phyloP scores from a whole-genome alignment of 1,139 yeast species.

The Scheffersomyces quercinus region DNA sequence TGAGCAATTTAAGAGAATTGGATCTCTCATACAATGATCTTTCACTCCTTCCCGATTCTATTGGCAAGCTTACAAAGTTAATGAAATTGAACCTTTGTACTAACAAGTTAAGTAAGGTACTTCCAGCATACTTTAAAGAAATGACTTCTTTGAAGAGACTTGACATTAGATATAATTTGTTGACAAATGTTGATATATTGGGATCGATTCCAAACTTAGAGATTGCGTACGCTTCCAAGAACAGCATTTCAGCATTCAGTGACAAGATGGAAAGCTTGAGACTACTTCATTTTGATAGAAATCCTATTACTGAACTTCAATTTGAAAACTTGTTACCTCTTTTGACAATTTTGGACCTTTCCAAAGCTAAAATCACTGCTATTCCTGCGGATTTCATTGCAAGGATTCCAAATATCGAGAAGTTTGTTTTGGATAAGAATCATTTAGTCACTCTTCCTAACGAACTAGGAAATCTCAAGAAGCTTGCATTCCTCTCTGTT shows the following conservation, averaged over 20 bases:
- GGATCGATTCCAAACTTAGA: constrained; percentile 68
- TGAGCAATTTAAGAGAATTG: constrained; percentile 61
- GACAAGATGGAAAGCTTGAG: constrained; percentile 62
- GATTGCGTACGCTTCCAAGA: constrained; percentile 74
- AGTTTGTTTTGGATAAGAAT: constrained; percentile 75
- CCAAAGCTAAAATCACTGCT: constrained; percentile 79
- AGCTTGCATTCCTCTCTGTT: constrained; percentile 65
- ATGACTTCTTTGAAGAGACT: constrained; percentile 65
- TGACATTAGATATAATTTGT: constrained; percentile 75
- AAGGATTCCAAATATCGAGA: constrained; percentile 68
- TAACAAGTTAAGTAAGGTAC: constrained; percentile 58
- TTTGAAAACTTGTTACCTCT: constrained; percentile 58
- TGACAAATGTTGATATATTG: constrained; percentile 63
- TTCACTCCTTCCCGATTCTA: constrained; percentile 57
- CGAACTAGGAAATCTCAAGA: constrained; percentile 60
- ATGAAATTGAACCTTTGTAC: constrained; percentile 75
- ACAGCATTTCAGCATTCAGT: constrained; percentile 70
- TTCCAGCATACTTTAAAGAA: constrained; percentile 56
- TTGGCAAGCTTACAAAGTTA: constrained; percentile 58
- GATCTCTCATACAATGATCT: constrained; percentile 85
- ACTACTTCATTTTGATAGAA: constrained; percentile 54
- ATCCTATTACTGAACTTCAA: constrained; percentile 76
- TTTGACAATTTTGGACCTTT: constrained; percentile 72
- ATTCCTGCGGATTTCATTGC: constrained; percentile 66
- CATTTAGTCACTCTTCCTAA: constrained; percentile 78